Percentiles rank a stretch among this genome's conserved stretches.
These are phyloP conservation scores for Trichoderma orchidacearum DNA, from an alignment of 495 filamentous ascomycete species.

Conservation along the genomic window DNA sequence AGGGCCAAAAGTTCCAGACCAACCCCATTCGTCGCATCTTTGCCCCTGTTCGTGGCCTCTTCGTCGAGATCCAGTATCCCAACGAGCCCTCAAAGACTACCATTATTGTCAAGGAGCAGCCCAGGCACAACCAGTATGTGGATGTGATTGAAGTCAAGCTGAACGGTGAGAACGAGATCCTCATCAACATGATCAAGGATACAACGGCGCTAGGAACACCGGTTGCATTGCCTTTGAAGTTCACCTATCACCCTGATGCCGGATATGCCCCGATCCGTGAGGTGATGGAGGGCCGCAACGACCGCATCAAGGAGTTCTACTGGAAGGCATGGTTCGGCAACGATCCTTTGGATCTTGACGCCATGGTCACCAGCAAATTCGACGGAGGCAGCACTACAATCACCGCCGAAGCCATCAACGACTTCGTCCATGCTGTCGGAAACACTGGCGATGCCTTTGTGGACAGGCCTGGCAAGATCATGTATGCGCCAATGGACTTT, in stretches of 20 bases:
- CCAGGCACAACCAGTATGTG: constrained; percentile 47
- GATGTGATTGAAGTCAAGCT: constrained; percentile 77
- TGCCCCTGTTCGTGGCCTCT: constrained; percentile 68
- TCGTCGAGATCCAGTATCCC: constrained; percentile 74
- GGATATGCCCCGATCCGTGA: constrained; percentile 93
- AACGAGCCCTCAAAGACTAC: constrained; percentile 64
- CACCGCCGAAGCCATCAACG: constrained; percentile 83
- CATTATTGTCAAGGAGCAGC: constrained; percentile 61
- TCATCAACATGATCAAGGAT: constrained; percentile 76
- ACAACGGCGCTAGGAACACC: constrained; percentile 69
- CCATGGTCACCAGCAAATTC: constrained; percentile 70
- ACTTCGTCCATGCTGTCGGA: constrained; percentile 95
- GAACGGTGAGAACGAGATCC: constrained; percentile 61
- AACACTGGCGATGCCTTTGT: constrained; percentile 99
- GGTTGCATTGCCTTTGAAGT: constrained; percentile 66
- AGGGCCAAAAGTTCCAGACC: constrained; percentile 91
- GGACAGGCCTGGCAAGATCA: constrained; percentile 85
- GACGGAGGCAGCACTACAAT: constrained; percentile 77
- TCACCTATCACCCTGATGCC: constrained; percentile 84
- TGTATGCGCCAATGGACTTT: constrained; percentile 96
- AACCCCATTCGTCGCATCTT: constrained; percentile 91
- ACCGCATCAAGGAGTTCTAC: constrained; percentile 96
- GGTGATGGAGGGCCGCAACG: constrained; percentile 87
- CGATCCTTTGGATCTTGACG: constrained; percentile 71
- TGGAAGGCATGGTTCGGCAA: constrained; percentile 93